Evolutionary conservation across 148 eudicot genomes (phyloP).

Genomic region (Amaranthus palmeri): DNA sequence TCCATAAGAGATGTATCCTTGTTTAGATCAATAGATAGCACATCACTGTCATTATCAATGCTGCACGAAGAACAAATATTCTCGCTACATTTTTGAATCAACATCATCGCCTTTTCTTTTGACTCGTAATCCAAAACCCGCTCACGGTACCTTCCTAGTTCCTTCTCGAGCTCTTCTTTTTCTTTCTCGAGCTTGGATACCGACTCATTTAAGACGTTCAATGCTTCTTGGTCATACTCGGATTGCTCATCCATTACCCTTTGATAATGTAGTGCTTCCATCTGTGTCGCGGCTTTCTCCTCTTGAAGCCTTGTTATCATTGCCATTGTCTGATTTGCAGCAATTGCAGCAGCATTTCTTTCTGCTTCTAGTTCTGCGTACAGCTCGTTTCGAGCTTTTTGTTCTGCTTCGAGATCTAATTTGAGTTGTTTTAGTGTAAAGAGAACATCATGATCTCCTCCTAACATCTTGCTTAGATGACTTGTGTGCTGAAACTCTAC

Average conservation of each 20-base stretch:
- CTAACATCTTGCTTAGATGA: conserved; percentile 35
- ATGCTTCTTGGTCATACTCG: conserved; percentile 91
- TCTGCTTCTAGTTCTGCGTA: conserved; percentile 85
- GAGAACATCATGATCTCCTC: conserved; percentile 31
- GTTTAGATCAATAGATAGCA: conserved; percentile 55
- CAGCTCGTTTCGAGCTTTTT: conserved; percentile 54
- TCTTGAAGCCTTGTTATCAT: conserved; percentile 97
- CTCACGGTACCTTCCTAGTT: conserved; percentile 55
- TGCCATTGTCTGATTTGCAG: conserved; percentile 90
- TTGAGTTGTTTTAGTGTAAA: conserved; percentile 38
- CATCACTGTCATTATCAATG: conserved; percentile 77
- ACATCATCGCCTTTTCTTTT: conserved; percentile 45
- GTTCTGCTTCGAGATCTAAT: conserved; percentile 45
- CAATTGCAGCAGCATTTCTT: conserved; percentile 80
- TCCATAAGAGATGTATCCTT: conserved; percentile 43
- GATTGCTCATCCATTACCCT: conserved; percentile 98
- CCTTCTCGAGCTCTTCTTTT: conserved; percentile 68
- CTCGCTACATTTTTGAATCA: conserved; percentile 40
- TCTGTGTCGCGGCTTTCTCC: conserved; percentile 89
- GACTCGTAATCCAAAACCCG: conserved; percentile 59
- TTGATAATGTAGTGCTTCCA: conserved; percentile 96
- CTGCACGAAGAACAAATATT: conserved; percentile 59
- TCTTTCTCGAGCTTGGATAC: conserved; percentile 78
- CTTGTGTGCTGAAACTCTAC: conserved; percentile 50
- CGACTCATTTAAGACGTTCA: conserved; percentile 74